Evolutionary conservation across 1,139 yeast species (phyloP), one percentile per base, ranked within the genome.

Genomic region (Pichia terricola): DNA sequence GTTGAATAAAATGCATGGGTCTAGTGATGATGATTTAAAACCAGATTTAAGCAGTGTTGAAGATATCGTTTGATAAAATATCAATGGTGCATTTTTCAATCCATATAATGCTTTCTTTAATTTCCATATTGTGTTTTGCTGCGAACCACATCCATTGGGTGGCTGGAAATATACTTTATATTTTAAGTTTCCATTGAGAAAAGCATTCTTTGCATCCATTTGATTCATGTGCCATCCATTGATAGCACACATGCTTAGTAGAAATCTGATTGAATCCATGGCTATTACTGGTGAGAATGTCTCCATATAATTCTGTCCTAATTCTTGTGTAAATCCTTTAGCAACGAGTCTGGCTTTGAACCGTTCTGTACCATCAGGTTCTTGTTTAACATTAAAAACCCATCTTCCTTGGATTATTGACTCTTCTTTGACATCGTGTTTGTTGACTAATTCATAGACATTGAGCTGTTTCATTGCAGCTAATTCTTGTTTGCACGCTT

Each of bases 151-250:
- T 4, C 42, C 40, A 7, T 32, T 10, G 5, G 45, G 42, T 26
- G 39, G 42, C 28, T 40, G 25, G 9, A 35, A 30, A 16, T 39
- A 48, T 2, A 42, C 33, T 27, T 28, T 26, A 33, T 43, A 36
- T 28, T 49, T 44, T 26, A 49, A 36, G 4, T 42, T 34, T 7
- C 50, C 48, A 38, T 46, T 44, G 3, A 46, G 30, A 30, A 49
- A 48, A 22, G 48, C 45, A 36, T 35, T 47, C 25, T 44, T 44
- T 3, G 46, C 45, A 40, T 49, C 51, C 26, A 42, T 16, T 40
- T 49, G 51, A 9, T 25, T 10, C 2, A 49, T 35, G 4, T 28
- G 8, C 44, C 44, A 46, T 9, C n/a, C n/a, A n/a, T n/a, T n/a
- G n/a, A n/a, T n/a, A n/a, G n/a, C n/a, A n/a, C n/a, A n/a, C n/a